Percentiles rank a stretch among this genome's conserved stretches.
Evolutionary conservation across 257 asterid species (phyloP).

Genomic region (Orobanche coerulescens): DNA sequence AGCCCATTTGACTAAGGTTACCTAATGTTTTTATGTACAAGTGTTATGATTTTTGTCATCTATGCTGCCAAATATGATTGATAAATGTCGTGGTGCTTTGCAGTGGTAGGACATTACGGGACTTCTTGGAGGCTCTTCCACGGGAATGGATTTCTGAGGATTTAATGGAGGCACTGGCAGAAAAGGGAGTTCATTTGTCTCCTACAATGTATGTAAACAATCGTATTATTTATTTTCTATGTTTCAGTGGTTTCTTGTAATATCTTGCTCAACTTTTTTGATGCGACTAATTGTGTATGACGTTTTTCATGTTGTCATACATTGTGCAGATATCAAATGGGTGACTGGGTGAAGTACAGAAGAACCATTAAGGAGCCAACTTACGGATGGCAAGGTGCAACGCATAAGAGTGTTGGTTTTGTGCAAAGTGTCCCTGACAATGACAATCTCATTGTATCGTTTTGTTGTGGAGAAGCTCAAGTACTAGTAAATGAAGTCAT

Average conservation of each 20-base stretch:
- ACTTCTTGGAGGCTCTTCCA: slow-evolving; percentile 92
- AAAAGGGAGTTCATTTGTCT: slow-evolving; percentile 70
- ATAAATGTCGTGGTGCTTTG: slow-evolving; percentile 23
- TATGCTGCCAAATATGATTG: slow-evolving; percentile 20
- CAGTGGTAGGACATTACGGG: slow-evolving; percentile 86
- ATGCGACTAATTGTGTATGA: slow-evolving; percentile 12
- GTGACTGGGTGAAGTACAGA: slow-evolving; percentile 96
- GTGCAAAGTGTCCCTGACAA: slow-evolving; percentile 78
- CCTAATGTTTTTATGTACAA: slow-evolving; percentile 9
- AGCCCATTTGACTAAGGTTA: slow-evolving; percentile 12
- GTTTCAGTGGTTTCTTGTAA: slow-evolving; percentile 13
- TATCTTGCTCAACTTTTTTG: slow-evolving; percentile 13
- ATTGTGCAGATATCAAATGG: slow-evolving; percentile 60
- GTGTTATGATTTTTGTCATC: slow-evolving; percentile 7
- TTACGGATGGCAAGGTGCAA: slow-evolving; percentile 94
- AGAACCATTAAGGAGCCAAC: slow-evolving; percentile 63
- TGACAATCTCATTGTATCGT: slow-evolving; percentile 70
- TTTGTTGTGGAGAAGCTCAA: slow-evolving; percentile 76
- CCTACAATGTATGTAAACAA: slow-evolving; percentile 59
- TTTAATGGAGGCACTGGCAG: slow-evolving; percentile 66
- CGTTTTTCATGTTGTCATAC: slow-evolving; percentile 9
- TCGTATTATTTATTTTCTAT: background rate
- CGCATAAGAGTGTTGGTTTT: slow-evolving; percentile 85
- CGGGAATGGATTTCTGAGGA: slow-evolving; percentile 99
- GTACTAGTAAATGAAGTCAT: slow-evolving; percentile 67